Conservation (phyloP, 805 yeast species). For the Sungouiella blattae region DNA sequence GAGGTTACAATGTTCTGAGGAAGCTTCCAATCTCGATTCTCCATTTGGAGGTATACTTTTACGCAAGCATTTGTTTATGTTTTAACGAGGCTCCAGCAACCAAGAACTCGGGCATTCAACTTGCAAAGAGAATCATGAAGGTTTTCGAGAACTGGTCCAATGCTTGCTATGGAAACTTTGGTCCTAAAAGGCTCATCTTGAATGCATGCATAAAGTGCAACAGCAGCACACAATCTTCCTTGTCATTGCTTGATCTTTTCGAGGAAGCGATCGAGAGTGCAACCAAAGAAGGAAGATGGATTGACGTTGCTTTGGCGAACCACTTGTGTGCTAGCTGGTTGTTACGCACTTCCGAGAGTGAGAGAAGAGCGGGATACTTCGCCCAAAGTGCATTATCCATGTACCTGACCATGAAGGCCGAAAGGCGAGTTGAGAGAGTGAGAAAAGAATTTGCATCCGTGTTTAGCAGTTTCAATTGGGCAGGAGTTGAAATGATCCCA, state of each 20-base stretch:
- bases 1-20: conserved; percentile 17
- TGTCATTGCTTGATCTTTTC: conserved; percentile 42
- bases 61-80: conserved; percentile 15
- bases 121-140: conserved; percentile 18
- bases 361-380: conserved; percentile 32
- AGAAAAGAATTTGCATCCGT: conserved; percentile 26
- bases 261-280: conserved; percentile 45
- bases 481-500: conserved; percentile 22
- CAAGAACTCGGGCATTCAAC: conserved; percentile 14
- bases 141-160: conserved; percentile 33
- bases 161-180: conserved; percentile 35
- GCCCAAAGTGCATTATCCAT: conserved; percentile 34
- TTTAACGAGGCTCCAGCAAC: conserved; percentile 19
- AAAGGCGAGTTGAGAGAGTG: conserved; percentile 20
- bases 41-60: conserved; percentile 21
- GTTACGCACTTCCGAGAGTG: conserved; percentile 15
- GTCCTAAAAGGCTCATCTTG: conserved; percentile 32
- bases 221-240: conserved; percentile 17
- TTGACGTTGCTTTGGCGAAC: conserved; percentile 39
- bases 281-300: conserved; percentile 22
- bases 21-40: conserved; percentile 20
- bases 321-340: conserved; percentile 45
- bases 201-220: conserved; percentile 26
- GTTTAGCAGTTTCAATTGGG: conserved; percentile 27
- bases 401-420: conserved; percentile 28